Conservation (phyloP, 2,329 filamentous ascomycete genomes). For the Trichoderma koningiopsis region DNA sequence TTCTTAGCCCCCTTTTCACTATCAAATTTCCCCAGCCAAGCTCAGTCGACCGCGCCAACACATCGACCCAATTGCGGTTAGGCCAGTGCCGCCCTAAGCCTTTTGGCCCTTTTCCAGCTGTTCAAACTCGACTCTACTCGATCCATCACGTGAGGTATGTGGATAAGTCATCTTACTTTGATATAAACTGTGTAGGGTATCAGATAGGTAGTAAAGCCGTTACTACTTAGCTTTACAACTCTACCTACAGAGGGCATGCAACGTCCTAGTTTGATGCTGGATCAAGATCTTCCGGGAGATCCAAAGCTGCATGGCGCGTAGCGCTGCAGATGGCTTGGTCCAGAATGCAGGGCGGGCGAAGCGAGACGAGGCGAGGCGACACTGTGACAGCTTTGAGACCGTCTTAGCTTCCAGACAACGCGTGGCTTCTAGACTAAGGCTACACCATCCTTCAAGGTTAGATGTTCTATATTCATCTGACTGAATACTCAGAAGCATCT, state of each 20-base stretch:
- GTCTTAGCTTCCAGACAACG: background rate
- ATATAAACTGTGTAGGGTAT: slow-evolving; percentile 13
- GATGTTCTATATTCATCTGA: background rate
- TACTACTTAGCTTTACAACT: background rate
- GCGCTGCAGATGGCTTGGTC: slow-evolving; percentile 1
- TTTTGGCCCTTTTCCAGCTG: background rate
- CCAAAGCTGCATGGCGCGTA: slow-evolving; percentile 19
- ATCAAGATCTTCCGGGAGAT: slow-evolving; percentile 19
- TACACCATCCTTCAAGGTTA: background rate
- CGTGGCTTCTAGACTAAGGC: background rate
- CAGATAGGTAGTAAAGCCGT: slow-evolving; percentile 8
- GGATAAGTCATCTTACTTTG: slow-evolving; percentile 4
- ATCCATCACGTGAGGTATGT: slow-evolving; percentile 13
- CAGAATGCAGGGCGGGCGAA: background rate
- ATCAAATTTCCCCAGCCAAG: slow-evolving; percentile 26
- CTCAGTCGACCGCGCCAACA: slow-evolving; percentile 22
- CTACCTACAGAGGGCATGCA: background rate
- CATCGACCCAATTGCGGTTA: slow-evolving; percentile 16
- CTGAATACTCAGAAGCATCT: too few species aligned
- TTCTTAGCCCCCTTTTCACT: slow-evolving; percentile 21
- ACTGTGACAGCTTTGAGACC: background rate
- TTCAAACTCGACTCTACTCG: background rate
- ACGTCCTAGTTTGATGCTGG: slow-evolving; percentile 6
- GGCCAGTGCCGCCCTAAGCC: slow-evolving; percentile 20
- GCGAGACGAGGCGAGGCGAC: slow-evolving; percentile 10